Base-by-base conservation (phyloP, 169 alveolate species). In the Plasmodium ovale region DNA sequence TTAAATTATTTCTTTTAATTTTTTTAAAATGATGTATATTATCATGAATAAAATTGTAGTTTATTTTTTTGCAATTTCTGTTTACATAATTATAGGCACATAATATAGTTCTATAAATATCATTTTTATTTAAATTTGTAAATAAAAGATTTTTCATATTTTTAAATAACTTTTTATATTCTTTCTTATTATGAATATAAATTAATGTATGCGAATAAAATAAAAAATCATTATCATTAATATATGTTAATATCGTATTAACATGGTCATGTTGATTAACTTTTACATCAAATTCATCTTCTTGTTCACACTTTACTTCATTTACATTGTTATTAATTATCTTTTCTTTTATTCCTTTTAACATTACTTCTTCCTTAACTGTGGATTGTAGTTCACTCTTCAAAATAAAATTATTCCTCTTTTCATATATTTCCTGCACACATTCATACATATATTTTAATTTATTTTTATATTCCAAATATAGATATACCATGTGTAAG, bases 191-290 rank as follows among this genome's bases (percentile, higher is more conserved):
- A 59, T 82, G 84, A 19, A 82, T 82, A 58, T 51, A 82, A 25
- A 82, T 67, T 67, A 82, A 70, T 10, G 71, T 56, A 27, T 82
- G 90, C 4, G 90, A 27, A 59, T 82, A 62, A 58, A 79, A 79
- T n/a, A 79, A 68, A 37, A 65, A 64, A 44, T 79, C 89, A 27
- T 65, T 37, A 59, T 82, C 90, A 42, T 53, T 82, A 59, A 82
- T 82, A 39, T 82, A 69, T 21, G 37, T 37, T 49, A 82, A 42
- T 44, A 37, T 58, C 4, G 64, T 70, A 59, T 53, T 35, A 19
- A 51, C 72, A 58, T 54, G 37, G 25, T 33, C 58, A 51, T 44
- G 42, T 67, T 14, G n/a, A 21, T 44, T 67, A 67, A 25, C 51
- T 42, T 5, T 2, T n/a, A 23, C 9, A 4, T 51, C 23, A 9